Evolutionary conservation across 352 stramenopile species (phyloP).

Genomic region (Phytophthora idaei): DNA sequence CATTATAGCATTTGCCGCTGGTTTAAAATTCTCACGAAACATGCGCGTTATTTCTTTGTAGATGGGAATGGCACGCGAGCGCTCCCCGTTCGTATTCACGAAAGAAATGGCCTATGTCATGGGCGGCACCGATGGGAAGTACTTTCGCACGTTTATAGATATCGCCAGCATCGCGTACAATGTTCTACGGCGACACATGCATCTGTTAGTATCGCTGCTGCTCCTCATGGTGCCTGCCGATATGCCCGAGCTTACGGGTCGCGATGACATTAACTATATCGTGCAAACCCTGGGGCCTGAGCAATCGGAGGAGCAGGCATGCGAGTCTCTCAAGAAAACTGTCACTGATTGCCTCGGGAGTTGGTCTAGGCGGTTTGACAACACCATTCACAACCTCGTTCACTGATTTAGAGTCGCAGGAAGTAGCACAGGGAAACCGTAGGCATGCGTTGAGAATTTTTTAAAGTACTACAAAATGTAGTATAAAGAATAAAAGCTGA

Average conservation of each 20-base stretch:
- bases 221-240: slow-evolving; percentile 84
- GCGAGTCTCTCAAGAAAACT: slow-evolving; percentile 61
- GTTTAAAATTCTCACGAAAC: neutral
- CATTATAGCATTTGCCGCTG: neutral
- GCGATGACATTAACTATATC: slow-evolving; percentile 85
- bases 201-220: slow-evolving; percentile 78
- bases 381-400: slow-evolving; percentile 70
- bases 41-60: slow-evolving; percentile 14
- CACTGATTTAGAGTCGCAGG: slow-evolving; percentile 10
- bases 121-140: slow-evolving; percentile 61
- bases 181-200: slow-evolving; percentile 82
- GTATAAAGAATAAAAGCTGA: neutral
- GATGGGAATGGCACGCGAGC: slow-evolving; percentile 78
- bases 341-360: slow-evolving; percentile 73
- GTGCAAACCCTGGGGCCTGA: slow-evolving; percentile 69
- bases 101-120: slow-evolving; percentile 86
- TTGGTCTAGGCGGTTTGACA: slow-evolving; percentile 86
- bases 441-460: neutral
- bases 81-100: slow-evolving; percentile 87
- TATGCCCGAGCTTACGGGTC: slow-evolving; percentile 79
- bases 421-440: neutral
- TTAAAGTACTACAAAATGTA: neutral
- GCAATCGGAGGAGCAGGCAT: slow-evolving; percentile 59
- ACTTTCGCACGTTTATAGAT: slow-evolving; percentile 67
- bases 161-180: slow-evolving; percentile 72